Percentiles rank a stretch among this genome's conserved stretches.
Conservation (phyloP, 176 grass and related monocot species). For the Oryza rufipogon region DNA sequence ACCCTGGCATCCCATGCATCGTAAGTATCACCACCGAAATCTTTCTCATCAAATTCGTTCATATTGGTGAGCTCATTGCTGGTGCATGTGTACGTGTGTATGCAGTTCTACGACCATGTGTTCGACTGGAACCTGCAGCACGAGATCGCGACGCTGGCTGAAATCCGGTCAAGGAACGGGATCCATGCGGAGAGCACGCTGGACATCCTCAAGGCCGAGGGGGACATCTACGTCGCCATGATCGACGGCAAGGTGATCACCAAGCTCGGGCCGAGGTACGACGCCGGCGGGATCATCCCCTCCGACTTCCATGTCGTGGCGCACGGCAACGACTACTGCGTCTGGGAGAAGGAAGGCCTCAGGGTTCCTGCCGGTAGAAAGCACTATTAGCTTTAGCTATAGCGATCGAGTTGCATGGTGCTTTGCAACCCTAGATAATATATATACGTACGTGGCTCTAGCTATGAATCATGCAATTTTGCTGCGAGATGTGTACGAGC, state of each 20-base stretch:
- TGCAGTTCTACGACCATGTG: slow-evolving; percentile 62
- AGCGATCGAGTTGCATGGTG: not conserved
- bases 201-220: slow-evolving; percentile 42
- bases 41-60: not conserved
- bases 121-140: slow-evolving; percentile 52
- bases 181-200: slow-evolving; percentile 47
- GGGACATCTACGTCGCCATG: slow-evolving; percentile 46
- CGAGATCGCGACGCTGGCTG: slow-evolving; percentile 27
- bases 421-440: not conserved
- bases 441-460: not conserved
- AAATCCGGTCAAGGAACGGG: slow-evolving; percentile 41
- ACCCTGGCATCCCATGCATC: slow-evolving; percentile 67
- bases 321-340: not conserved
- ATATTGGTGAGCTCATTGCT: not conserved
- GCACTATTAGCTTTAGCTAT: not conserved
- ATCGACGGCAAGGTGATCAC: not conserved
- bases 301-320: not conserved
- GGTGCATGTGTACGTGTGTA: not conserved
- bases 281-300: not conserved
- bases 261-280: not conserved
- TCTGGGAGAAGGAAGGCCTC: not conserved
- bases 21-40: slow-evolving; percentile 35
- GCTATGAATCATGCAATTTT: not conserved
- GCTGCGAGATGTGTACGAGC: not conserved
- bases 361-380: not conserved